Evolutionary conservation across 192 early-diverging fungal genomes (phyloP), one percentile per base, ranked within the genome.

Genomic region (Phycomyces nitens): DNA sequence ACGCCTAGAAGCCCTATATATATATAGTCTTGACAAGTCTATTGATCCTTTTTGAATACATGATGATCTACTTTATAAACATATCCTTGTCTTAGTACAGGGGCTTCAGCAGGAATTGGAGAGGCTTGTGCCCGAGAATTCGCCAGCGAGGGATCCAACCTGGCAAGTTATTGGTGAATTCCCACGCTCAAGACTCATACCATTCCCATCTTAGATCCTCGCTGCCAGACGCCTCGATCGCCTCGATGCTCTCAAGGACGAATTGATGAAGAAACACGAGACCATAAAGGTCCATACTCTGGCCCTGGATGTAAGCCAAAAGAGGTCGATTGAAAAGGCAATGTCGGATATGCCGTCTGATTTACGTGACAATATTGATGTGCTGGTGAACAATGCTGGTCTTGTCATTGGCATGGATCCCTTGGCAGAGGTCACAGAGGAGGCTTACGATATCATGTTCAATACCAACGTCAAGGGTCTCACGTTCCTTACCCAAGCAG

Each of bases 381-480:
- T 95, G 0, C 77, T 97, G 26, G 88, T 97, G 12, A 95, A 97
- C 82, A 95, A 95, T 74, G 67, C 66, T 56, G 83, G 94, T 1
- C 70, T 92, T 15, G 92, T 85, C 1, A 70, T 92, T 65, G 92
- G 93, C 4, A 55, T 89, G 15, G 89, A 92, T 40, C 80, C 80
- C 38, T 63, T 95, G n/a, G 82, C 73, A 26, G 74, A 81, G 1
- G 73, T 90, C 6, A 61, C 79, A 5, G 76, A 76, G n/a, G 82
- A 87, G 0, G 81, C 77, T 14, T 84, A 90, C 64, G 83, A 95
- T 54, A 75, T 82, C n/a, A 88, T 93, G 80, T 70, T 97, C 38
- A 91, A 94, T 55, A 94, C 92, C 26, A 97, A 97, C 69, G 83
- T 97, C 60, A 96, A 94, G 63, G 94, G 94, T 0, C 75, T 95